Evolutionary conservation across 257 asterid species (phyloP).

Genomic region (Ajuga chamaepitys): DNA sequence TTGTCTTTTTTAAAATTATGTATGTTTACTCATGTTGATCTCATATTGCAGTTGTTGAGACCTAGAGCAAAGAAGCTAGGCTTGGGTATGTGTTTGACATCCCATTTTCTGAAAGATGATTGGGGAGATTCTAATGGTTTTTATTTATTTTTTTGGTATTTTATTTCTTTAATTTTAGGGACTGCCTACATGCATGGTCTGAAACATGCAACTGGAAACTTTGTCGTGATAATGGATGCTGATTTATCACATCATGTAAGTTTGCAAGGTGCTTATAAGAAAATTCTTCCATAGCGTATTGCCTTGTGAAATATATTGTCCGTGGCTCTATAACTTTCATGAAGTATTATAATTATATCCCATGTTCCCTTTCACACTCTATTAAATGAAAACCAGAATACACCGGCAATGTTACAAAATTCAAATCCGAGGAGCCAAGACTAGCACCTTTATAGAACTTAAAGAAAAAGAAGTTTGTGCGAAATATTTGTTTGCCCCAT

Average conservation of each 20-base stretch:
- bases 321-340: background rate
- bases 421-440: background rate
- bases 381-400: background rate
- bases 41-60: constrained; percentile 68
- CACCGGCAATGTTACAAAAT: background rate
- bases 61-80: constrained; percentile 91
- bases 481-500: background rate
- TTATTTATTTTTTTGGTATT: background rate
- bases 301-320: background rate
- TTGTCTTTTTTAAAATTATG: background rate
- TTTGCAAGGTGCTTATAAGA: constrained; percentile 8
- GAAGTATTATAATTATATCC: background rate
- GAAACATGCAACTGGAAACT: constrained; percentile 84
- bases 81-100: constrained; percentile 49
- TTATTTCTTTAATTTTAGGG: constrained; percentile 41
- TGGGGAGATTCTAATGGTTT: constrained; percentile 15
- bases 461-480: background rate
- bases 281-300: background rate
- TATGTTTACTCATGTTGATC: constrained; percentile 15
- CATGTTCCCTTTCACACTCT: background rate
- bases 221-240: constrained; percentile 97
- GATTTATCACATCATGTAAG: constrained; percentile 98
- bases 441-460: background rate
- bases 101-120: background rate
- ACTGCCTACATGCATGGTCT: constrained; percentile 93